These are phyloP conservation scores for Ophiosphaerella herpotricha DNA, from an alignment of 2,329 filamentous ascomycete species.

Conservation along the genomic window DNA sequence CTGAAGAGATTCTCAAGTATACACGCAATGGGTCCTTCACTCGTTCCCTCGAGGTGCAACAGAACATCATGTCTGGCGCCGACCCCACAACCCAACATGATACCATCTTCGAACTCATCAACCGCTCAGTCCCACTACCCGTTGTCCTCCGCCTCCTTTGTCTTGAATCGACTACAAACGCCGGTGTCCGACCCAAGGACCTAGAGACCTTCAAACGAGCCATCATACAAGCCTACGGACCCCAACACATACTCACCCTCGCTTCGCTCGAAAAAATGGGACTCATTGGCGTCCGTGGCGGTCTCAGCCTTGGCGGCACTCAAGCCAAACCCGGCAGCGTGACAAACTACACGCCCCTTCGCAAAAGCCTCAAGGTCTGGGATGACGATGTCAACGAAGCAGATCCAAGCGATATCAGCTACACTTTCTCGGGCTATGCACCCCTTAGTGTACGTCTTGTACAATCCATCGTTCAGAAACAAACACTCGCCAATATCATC, in stretches of 20 bases:
- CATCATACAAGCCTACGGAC: conserved; percentile 89
- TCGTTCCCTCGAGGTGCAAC: conserved; percentile 87
- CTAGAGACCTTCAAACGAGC: conserved; percentile 87
- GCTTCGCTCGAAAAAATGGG: conserved; percentile 87
- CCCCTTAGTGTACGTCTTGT: conserved; percentile 89
- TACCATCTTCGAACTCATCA: conserved; percentile 91
- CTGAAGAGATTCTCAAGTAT: conserved; percentile 93
- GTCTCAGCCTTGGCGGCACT: conserved; percentile 47
- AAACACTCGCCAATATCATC: conserved; percentile 69
- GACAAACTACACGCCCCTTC: conserved; percentile 89
- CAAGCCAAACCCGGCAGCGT: conserved; percentile 42
- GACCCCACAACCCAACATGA: conserved; percentile 90
- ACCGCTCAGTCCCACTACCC: conserved; percentile 78
- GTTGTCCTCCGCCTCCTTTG: conserved; percentile 84
- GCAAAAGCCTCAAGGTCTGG: conserved; percentile 85
- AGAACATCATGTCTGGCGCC: conserved; percentile 88
- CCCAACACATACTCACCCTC: conserved; percentile 90
- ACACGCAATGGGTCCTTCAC: conserved; percentile 90
- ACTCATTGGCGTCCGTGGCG: conserved; percentile 69
- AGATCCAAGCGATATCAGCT: conserved; percentile 92
- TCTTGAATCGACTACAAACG: conserved; percentile 87
- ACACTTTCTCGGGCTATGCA: conserved; percentile 96
- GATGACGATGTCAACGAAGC: conserved; percentile 97
- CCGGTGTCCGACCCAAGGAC: conserved; percentile 85
- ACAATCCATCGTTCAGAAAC: conserved; percentile 91